Conservation (phyloP, 1,139 yeast species). For the Blastobotrys arbuscula region DNA sequence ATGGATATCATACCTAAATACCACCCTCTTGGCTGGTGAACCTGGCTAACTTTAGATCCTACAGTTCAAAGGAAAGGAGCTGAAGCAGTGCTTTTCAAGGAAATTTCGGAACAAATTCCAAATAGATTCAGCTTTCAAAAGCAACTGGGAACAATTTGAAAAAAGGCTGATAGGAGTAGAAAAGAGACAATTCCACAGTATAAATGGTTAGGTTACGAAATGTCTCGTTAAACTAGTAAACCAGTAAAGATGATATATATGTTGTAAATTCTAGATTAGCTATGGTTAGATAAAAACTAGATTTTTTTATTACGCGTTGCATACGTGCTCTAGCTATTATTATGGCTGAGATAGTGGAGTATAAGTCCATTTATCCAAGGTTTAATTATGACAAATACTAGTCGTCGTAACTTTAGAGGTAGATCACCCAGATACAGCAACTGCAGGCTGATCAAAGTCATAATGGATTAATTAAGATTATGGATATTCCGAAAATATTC, state of each 20-base stretch:
- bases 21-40: no score
- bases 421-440: no score
- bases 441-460: no score
- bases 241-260: not conserved
- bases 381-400: no score
- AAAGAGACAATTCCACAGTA: not conserved
- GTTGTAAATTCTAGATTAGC: conserved; percentile 3
- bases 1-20: no score
- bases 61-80: conserved; percentile 1
- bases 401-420: not conserved
- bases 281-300: conserved; percentile 4
- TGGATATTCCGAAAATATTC: no score
- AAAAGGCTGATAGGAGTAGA: not conserved
- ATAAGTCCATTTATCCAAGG: no score
- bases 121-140: not conserved
- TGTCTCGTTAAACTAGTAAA: not conserved
- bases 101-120: conserved; percentile 4
- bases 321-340: no score
- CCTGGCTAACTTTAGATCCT: not conserved
- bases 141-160: conserved; percentile 1
- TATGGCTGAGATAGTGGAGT: no score
- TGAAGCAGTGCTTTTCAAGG: not conserved
- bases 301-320: no score
- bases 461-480: no score
- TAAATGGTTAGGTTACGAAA: not conserved